Evolutionary conservation across 2,329 filamentous ascomycete genomes (phyloP).

Genomic region (Diplodia mutila): DNA sequence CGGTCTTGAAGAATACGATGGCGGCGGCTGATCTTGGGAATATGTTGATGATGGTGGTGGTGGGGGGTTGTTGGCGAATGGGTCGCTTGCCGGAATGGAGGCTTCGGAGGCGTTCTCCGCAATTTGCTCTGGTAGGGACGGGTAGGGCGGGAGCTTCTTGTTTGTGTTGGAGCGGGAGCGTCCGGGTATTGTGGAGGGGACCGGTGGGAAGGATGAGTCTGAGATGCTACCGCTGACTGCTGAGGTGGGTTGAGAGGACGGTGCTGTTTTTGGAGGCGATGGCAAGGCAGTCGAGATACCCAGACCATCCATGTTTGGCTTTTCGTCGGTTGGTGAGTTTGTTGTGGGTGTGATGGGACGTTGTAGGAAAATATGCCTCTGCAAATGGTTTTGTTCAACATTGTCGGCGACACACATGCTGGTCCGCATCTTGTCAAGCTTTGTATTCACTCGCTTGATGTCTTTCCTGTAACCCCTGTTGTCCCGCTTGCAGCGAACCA

Average conservation of each 20-base stretch:
- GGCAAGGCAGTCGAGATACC: not conserved
- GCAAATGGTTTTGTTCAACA: not conserved
- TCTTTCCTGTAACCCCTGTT: slow-evolving; percentile 49
- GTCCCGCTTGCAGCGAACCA: slow-evolving; percentile 55
- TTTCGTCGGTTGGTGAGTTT: not conserved
- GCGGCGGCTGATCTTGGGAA: not conserved
- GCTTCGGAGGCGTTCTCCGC: not conserved
- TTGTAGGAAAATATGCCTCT: not conserved
- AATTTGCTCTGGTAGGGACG: not conserved
- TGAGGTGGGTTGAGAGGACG: slow-evolving; percentile 1
- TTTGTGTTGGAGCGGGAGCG: slow-evolving; percentile 14
- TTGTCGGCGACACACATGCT: not conserved
- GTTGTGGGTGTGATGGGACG: not conserved
- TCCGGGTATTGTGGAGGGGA: not conserved
- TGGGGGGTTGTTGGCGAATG: not conserved
- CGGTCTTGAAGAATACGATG: not conserved
- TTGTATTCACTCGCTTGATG: slow-evolving; percentile 24
- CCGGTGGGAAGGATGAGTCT: not conserved
- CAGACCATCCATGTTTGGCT: not conserved
- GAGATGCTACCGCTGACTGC: slow-evolving; percentile 13
- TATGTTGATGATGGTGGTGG: not conserved
- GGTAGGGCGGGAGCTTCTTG: slow-evolving; percentile 16
- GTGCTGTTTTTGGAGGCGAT: not conserved
- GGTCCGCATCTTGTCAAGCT: slow-evolving; percentile 13
- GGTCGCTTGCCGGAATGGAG: too few relatives aligned